Conservation (phyloP, 495 filamentous ascomycete species). For the Echria macrotheca region DNA sequence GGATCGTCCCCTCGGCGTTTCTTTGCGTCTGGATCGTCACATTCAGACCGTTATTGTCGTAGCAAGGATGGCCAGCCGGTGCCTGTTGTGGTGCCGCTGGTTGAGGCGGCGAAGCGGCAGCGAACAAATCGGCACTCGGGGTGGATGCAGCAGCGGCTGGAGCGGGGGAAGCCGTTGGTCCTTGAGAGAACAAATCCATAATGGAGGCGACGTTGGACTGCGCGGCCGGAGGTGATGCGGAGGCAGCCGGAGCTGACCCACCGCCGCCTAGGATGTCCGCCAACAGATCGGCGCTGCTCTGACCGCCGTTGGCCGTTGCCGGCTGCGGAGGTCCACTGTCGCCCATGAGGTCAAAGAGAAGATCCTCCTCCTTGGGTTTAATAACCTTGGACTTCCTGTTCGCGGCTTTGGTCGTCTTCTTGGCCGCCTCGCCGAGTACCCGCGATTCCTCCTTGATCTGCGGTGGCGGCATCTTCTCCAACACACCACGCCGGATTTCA, state of each 20-base stretch:
- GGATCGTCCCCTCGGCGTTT: slow-evolving; percentile 62
- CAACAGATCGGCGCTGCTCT: slow-evolving; percentile 79
- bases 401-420: slow-evolving; percentile 70
- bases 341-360: slow-evolving; percentile 88
- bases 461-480: slow-evolving; percentile 95
- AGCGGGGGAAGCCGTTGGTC: slow-evolving; percentile 21
- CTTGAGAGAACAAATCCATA: slow-evolving; percentile 73
- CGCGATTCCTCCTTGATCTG: slow-evolving; percentile 92
- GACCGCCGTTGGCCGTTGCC: slow-evolving; percentile 55
- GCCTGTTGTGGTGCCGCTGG: slow-evolving; percentile 29
- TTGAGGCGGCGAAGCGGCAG: slow-evolving; percentile 39
- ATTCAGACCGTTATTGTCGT: slow-evolving; percentile 77
- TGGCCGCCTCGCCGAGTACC: slow-evolving; percentile 78
- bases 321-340: slow-evolving; percentile 54
- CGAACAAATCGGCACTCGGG: slow-evolving; percentile 38
- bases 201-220: slow-evolving; percentile 67
- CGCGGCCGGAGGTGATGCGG: slow-evolving; percentile 43
- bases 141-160: slow-evolving; percentile 30
- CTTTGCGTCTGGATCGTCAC: slow-evolving; percentile 79
- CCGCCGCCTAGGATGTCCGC: slow-evolving; percentile 77
- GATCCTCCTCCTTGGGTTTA: slow-evolving; percentile 83
- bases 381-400: slow-evolving; percentile 70
- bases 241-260: slow-evolving; percentile 46
- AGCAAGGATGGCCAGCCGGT: slow-evolving; percentile 59
- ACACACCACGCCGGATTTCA: slow-evolving; percentile 77